A percentile compares a stretch with the other conserved stretches of the same genome.
Evolutionary conservation across 768 basidiomycete genomes (phyloP).

Genomic region (Tubosaeta sp.): DNA sequence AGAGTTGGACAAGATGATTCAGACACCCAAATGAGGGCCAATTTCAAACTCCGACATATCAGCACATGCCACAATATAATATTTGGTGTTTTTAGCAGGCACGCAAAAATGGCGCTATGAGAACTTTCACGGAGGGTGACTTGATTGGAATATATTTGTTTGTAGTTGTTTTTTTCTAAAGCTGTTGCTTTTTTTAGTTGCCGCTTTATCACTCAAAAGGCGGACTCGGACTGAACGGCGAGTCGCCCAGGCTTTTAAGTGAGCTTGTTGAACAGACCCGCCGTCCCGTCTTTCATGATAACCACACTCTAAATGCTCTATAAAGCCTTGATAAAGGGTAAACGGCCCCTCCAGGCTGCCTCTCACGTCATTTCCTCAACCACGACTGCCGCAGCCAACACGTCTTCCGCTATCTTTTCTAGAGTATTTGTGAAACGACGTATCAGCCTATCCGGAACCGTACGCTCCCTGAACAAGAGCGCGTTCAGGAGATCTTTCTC

Average conservation of each 20-base stretch:
- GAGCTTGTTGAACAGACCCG: conserved; percentile 3
- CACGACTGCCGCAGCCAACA: conserved; percentile 27
- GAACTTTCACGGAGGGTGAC: neutral
- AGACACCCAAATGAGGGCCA: neutral
- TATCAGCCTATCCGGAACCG: conserved; percentile 30
- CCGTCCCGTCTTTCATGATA: conserved; percentile 15
- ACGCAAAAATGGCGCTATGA: neutral
- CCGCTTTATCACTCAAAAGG: conserved; percentile 4
- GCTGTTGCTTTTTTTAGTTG: conserved; percentile 13
- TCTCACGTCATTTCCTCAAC: conserved; percentile 34
- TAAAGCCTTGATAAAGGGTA: conserved; percentile 38
- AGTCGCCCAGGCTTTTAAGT: conserved; percentile 2
- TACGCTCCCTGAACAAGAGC: conserved; percentile 24
- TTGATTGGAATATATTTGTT: conserved; percentile 11
- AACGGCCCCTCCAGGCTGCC: conserved; percentile 54
- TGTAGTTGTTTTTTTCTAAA: conserved; percentile 23
- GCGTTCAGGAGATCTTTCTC: conserved; percentile 27
- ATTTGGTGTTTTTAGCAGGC: no score
- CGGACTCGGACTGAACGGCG: conserved; percentile 4
- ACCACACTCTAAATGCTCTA: conserved; percentile 25
- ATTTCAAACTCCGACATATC: conserved; percentile 7
- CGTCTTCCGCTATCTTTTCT: conserved; percentile 30
- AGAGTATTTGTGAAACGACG: conserved; percentile 30
- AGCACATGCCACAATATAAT: neutral
- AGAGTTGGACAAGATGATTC: conserved; percentile 3